Conservation (phyloP, 2,329 filamentous ascomycete species). For the Myriosclerotinia scirpicola region DNA sequence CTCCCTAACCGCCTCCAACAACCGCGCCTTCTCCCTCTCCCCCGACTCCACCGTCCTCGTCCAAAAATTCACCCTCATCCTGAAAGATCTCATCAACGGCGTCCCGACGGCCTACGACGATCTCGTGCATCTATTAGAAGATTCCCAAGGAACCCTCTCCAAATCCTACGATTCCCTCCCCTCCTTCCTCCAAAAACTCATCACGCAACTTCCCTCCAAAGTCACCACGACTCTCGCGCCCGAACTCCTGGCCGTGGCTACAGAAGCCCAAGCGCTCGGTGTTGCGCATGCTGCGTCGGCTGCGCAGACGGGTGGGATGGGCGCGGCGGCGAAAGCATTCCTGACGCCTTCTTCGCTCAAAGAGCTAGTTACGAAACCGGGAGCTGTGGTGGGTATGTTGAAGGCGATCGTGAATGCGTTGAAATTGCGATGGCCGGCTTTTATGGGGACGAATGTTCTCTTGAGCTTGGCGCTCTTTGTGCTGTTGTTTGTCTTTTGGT, state of each 20-base stretch:
- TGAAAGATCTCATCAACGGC: conserved; percentile 89
- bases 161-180: conserved; percentile 68
- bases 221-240: conserved; percentile 74
- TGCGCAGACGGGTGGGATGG: conserved; percentile 39
- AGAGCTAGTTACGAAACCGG: conserved; percentile 79
- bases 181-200: conserved; percentile 77
- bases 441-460: conserved; percentile 87
- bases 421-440: conserved; percentile 83
- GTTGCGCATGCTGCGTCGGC: conserved; percentile 25
- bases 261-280: conserved; percentile 60
- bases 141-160: conserved; percentile 60
- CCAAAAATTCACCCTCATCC: conserved; percentile 80
- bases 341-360: conserved; percentile 71
- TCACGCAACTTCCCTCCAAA: conserved; percentile 80
- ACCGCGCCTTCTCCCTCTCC: conserved; percentile 81
- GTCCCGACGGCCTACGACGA: conserved; percentile 92
- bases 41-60: conserved; percentile 80
- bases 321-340: conserved; percentile 64
- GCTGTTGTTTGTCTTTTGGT: conserved; percentile 90
- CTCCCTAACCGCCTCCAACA: conserved; percentile 80
- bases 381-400: conserved; percentile 80
- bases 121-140: conserved; percentile 63
- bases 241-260: conserved; percentile 76
- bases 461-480: conserved; percentile 86
- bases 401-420: conserved; percentile 89